Evolutionary conservation across 148 eudicot species (phyloP).

Genomic region (Persicaria tinctoria): DNA sequence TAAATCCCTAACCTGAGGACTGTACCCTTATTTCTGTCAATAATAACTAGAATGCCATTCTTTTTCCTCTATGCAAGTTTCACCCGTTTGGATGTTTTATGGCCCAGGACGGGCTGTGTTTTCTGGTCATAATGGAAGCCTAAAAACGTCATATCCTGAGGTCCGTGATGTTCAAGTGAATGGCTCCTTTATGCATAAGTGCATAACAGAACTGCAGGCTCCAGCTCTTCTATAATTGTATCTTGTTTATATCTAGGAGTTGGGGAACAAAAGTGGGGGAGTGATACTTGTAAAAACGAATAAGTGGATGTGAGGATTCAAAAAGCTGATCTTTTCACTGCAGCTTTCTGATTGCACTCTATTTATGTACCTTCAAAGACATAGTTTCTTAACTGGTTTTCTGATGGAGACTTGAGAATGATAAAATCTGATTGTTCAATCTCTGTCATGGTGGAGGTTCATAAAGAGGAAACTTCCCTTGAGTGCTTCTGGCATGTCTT

Average conservation of each 20-base stretch:
- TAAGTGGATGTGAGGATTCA: neutral
- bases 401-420: constrained; percentile 7
- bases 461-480: constrained; percentile 27
- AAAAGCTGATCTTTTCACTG: neutral
- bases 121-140: constrained; percentile 10
- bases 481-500: constrained; percentile 30
- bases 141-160: constrained; percentile 10
- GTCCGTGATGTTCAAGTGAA: neutral
- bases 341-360: constrained; percentile 8
- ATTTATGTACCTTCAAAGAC: constrained; percentile 8
- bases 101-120: neutral
- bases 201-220: neutral
- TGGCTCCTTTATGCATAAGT: constrained; percentile 1
- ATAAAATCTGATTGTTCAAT: constrained; percentile 3
- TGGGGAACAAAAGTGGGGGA: constrained; percentile 8
- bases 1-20: neutral
- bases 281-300: neutral
- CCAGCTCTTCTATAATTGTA: neutral
- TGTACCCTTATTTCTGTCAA: constrained; percentile 7
- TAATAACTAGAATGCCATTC: constrained; percentile 10
- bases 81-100: neutral
- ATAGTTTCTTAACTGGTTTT: neutral
- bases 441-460: constrained; percentile 40
- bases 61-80: neutral
- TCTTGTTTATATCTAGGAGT: neutral